phyloP scores from a whole-genome alignment of 805 yeast genomes.

The Barnettozyma wickerhamii region DNA sequence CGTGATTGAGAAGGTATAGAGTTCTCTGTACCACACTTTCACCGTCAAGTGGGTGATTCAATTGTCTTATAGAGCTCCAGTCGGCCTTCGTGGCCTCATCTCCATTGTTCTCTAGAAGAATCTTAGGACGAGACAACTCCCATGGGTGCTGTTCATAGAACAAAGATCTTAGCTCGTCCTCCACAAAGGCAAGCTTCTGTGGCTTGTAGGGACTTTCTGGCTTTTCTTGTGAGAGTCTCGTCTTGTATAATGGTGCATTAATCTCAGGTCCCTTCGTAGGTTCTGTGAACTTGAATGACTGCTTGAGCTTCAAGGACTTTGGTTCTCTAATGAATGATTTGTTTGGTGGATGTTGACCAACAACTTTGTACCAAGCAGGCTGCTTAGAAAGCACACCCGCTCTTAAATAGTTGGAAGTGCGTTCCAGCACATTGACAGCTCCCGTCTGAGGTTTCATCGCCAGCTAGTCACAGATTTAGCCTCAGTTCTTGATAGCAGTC shows the following conservation, averaged over 20 bases:
- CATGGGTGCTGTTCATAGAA: constrained; percentile 96
- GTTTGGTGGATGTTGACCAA: constrained; percentile 78
- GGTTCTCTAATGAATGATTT: constrained; percentile 41
- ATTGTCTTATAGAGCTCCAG: constrained; percentile 78
- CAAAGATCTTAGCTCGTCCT: constrained; percentile 76
- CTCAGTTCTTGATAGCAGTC: too few relatives aligned
- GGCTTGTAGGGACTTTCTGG: constrained; percentile 15
- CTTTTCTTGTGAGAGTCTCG: constrained; percentile 21
- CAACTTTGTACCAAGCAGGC: constrained; percentile 89
- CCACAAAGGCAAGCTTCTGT: constrained; percentile 29
- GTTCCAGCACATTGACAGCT: constrained; percentile 73
- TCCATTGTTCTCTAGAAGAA: constrained; percentile 71
- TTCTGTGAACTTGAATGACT: constrained; percentile 10
- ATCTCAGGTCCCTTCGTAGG: background rate
- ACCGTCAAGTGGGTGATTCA: constrained; percentile 75
- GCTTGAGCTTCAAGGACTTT: constrained; percentile 14
- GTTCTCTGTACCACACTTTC: constrained; percentile 83
- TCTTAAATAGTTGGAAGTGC: constrained; percentile 71
- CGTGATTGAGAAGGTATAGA: constrained; percentile 43
- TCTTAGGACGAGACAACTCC: constrained; percentile 91
- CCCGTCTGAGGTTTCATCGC: constrained; percentile 70
- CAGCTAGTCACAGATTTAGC: background rate
- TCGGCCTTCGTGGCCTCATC: constrained; percentile 50
- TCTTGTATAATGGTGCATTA: constrained; percentile 27
- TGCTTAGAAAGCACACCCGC: constrained; percentile 64